A percentile compares a stretch with the other conserved stretches of the same genome.
Evolutionary conservation across 1,284 basidiomycete species (phyloP).

Genomic region (Rhodofomes roseus): DNA sequence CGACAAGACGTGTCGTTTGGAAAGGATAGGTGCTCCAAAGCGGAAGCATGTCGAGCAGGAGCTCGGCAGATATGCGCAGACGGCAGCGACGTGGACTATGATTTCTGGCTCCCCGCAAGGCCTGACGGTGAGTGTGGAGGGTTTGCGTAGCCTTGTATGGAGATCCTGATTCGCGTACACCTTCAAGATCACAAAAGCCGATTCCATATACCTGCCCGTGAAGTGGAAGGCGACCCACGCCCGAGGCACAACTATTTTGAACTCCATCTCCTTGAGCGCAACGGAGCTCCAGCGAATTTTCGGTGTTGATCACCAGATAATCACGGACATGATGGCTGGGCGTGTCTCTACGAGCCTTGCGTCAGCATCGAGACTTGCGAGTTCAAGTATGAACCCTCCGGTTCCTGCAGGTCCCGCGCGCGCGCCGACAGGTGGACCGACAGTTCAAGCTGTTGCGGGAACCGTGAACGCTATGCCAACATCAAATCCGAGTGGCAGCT

Average conservation of each 20-base stretch:
- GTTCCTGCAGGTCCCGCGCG: no score
- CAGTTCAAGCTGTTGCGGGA: no score
- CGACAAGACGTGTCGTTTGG: neutral
- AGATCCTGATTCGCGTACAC: neutral
- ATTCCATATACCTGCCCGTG: neutral
- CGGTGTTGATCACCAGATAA: neutral
- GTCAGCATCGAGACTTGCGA: neutral
- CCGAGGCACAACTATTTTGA: neutral
- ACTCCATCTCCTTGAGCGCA: slow-evolving; percentile 6
- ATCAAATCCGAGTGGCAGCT: no score
- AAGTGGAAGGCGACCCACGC: neutral
- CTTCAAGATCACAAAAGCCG: neutral
- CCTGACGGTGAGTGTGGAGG: neutral
- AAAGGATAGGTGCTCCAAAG: neutral
- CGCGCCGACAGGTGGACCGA: no score
- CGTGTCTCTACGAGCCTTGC: neutral
- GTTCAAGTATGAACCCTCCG: no score
- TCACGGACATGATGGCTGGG: neutral
- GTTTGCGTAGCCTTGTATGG: neutral
- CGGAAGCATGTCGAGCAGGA: neutral
- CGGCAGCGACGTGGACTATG: neutral
- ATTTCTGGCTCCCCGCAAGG: neutral
- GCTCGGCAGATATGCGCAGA: neutral
- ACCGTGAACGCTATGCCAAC: no score
- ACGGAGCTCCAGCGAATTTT: neutral